These are phyloP conservation scores for Penicillium cataractarum DNA, from an alignment of 495 filamentous ascomycete species.

Conservation along the genomic window DNA sequence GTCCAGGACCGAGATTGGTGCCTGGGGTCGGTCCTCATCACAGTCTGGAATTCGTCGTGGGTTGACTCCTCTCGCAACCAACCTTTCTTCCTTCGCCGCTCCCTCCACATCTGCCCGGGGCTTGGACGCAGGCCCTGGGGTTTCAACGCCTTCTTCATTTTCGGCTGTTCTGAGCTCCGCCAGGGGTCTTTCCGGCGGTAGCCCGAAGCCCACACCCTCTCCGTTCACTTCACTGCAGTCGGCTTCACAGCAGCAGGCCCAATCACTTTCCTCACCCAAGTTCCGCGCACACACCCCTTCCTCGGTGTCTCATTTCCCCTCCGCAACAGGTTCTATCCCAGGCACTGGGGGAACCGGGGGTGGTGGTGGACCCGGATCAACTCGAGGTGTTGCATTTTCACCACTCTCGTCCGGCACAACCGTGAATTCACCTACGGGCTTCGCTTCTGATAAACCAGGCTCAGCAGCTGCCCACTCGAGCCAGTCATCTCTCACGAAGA, in stretches of 20 bases:
- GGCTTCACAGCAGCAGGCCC: slow-evolving; percentile 61
- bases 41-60: slow-evolving; percentile 62
- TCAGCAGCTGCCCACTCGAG: slow-evolving; percentile 48
- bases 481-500: slow-evolving; percentile 68
- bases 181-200: slow-evolving; percentile 49
- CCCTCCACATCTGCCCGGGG: slow-evolving; percentile 52
- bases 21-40: slow-evolving; percentile 62
- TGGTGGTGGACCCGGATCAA: slow-evolving; percentile 57
- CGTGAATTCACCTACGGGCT: slow-evolving; percentile 62
- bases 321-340: slow-evolving; percentile 56
- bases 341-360: slow-evolving; percentile 64
- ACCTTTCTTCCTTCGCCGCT: slow-evolving; percentile 46
- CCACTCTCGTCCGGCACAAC: slow-evolving; percentile 64
- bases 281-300: slow-evolving; percentile 64
- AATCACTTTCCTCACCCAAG: slow-evolving; percentile 62
- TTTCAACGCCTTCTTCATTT: slow-evolving; percentile 57
- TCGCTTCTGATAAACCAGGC: slow-evolving; percentile 55
- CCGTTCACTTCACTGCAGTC: slow-evolving; percentile 59
- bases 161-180: slow-evolving; percentile 59
- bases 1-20: slow-evolving; percentile 60
- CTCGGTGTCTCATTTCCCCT: slow-evolving; percentile 61
- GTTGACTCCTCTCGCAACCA: slow-evolving; percentile 66
- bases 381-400: slow-evolving; percentile 64
- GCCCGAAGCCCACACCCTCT: slow-evolving; percentile 55
- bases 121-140: slow-evolving; percentile 46